Base-by-base conservation (phyloP, 306 rosid species). In the Rosa chinensis region DNA sequence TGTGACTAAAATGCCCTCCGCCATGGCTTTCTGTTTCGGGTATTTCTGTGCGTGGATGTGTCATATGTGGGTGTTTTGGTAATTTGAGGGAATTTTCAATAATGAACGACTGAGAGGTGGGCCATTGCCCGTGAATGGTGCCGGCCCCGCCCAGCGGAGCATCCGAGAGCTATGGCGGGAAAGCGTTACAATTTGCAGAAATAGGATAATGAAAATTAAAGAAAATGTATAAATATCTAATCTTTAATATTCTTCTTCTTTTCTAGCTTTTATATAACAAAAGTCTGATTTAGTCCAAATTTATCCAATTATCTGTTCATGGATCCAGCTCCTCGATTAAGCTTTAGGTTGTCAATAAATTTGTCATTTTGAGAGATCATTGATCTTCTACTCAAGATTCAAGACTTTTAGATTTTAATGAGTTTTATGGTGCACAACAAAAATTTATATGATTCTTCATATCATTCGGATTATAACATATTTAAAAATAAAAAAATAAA, bases 111-210 rank as follows among this genome's bases (percentile, higher is more conserved):
- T 10, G 58, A 28, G 47, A 10, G 2, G 61, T 28, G 42, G 79
- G 32, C 56, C 70, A 28, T 5, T 14, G 17, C 20, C n/a, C 50
- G 1, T 53, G 77, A 52, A 42, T 25, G 49, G 7, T 8, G 74
- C 48, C 23, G 61, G 45, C 40, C 40, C 52, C 10, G 42, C 70
- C 21, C 37, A 66, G 84, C 80, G 72, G 72, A 75, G 8, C 37
- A 11, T 58, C 53, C 66, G 40, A 68, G 20, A 18, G 3, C 49
- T 69, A 14, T 14, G 47, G 84, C 76, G 80, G 84, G 84, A 76
- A 81, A 67, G 44, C 76, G 14, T 55, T 32, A n/a, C 32, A 12
- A 23, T n/a, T 18, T 25, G 66, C 47, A 18, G n/a, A n/a, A 8
- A 63, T 4, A 12, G 17, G 23, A n/a, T 78, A 10, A 5, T 7